Percentiles rank a stretch among this genome's conserved stretches.
Evolutionary conservation across 2,329 filamentous ascomycete species (phyloP).

Genomic region (Chaetomium sp.): DNA sequence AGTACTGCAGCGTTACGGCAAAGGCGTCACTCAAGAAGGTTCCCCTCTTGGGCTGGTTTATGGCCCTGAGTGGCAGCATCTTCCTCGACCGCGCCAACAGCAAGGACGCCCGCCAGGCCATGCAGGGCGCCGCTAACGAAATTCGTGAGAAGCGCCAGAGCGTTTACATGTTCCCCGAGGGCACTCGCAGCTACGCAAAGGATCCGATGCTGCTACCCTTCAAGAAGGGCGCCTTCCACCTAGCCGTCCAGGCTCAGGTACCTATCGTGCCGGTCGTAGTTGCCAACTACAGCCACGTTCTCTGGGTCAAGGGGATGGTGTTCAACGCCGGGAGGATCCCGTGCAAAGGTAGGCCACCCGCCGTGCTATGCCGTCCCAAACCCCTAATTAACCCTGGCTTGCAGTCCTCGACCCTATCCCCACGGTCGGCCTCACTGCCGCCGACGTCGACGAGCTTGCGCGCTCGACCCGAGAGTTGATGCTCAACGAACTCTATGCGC

Average conservation of each 20-base stretch:
- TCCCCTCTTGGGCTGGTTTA: constrained; percentile 95
- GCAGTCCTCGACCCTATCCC: constrained; percentile 78
- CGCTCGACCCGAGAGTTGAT: constrained; percentile 71
- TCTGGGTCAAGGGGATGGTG: constrained; percentile 63
- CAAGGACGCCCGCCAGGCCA: constrained; percentile 79
- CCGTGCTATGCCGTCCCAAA: background rate
- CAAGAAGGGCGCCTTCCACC: constrained; percentile 98
- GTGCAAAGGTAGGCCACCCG: constrained; percentile 63
- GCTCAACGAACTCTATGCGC: constrained; percentile 63
- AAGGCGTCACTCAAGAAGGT: constrained; percentile 79
- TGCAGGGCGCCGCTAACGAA: constrained; percentile 77
- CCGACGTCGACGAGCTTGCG: constrained; percentile 76
- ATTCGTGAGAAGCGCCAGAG: constrained; percentile 74
- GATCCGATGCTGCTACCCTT: constrained; percentile 86
- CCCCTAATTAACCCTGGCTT: constrained; percentile 12
- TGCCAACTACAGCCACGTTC: constrained; percentile 76
- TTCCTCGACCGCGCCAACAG: constrained; percentile 93
- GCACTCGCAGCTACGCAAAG: constrained; percentile 85
- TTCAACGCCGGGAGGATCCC: constrained; percentile 73
- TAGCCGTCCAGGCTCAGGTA: constrained; percentile 90
- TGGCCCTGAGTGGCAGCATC: constrained; percentile 80
- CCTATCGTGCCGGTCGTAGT: constrained; percentile 85
- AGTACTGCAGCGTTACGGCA: constrained; percentile 88
- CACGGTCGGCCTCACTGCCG: constrained; percentile 70
- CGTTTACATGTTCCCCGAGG: constrained; percentile 89